Conservation (phyloP, 805 yeast genomes). For the Cyberlindnera suaveolens region DNA sequence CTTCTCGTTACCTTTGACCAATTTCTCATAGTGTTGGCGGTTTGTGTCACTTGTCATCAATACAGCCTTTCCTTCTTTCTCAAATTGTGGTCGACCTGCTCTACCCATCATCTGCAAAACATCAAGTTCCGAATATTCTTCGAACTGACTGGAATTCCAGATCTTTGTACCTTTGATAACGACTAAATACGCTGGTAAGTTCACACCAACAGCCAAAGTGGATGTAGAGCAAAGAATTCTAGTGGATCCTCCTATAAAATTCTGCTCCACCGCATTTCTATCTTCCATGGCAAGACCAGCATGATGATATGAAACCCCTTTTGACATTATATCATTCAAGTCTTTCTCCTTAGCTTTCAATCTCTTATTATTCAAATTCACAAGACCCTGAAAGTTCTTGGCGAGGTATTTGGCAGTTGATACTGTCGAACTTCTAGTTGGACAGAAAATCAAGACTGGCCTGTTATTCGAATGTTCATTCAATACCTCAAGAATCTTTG, state of each 20-base stretch:
- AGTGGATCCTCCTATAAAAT: conserved; percentile 36
- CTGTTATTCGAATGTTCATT: conserved; percentile 31
- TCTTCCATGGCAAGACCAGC: conserved; percentile 49
- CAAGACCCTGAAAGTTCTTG: conserved; percentile 9
- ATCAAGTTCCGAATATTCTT: conserved; percentile 50
- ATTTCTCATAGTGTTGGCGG: conserved; percentile 32
- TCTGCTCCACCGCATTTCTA: conserved; percentile 37
- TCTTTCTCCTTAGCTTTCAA: conserved; percentile 23
- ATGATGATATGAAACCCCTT: conserved; percentile 50
- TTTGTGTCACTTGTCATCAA: conserved; percentile 37
- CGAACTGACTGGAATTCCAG: conserved; percentile 43
- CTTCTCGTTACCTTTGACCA: conserved; percentile 36
- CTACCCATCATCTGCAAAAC: conserved; percentile 60
- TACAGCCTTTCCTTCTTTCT: conserved; percentile 40
- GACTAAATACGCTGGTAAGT: conserved; percentile 55
- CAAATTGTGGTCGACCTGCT: conserved; percentile 59
- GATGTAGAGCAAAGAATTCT: conserved; percentile 50
- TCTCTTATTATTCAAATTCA: not conserved
- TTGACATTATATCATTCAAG: conserved; percentile 16
- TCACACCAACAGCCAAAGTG: conserved; percentile 56
- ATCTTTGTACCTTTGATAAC: conserved; percentile 57
- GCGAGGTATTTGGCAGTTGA: conserved; percentile 38
- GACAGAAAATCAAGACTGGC: conserved; percentile 46
- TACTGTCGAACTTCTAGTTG: conserved; percentile 43
- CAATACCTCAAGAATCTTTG: conserved; percentile 35